Percentiles rank a stretch among this genome's conserved stretches.
Evolutionary conservation across 2,329 filamentous ascomycete species (phyloP).

Genomic region (Aspergillus nomiae): DNA sequence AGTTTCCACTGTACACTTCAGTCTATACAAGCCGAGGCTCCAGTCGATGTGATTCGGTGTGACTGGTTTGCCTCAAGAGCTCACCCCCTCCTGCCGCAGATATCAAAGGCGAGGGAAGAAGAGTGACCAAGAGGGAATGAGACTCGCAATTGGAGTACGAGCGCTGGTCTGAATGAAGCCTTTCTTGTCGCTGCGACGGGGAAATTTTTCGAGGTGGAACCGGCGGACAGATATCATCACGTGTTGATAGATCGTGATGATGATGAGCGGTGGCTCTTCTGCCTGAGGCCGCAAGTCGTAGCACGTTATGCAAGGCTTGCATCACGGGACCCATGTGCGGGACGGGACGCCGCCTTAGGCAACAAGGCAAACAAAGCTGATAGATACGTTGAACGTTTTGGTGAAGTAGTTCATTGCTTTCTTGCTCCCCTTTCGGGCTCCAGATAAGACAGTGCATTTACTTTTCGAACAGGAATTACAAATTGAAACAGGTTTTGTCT

Average conservation of each 20-base stretch:
- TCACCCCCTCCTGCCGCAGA: constrained; percentile 10
- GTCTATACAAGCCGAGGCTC: constrained; percentile 6
- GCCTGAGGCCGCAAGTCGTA: constrained; percentile 23
- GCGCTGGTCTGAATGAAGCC: constrained; percentile 21
- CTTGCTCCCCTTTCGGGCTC: neutral
- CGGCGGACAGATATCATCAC: constrained; percentile 41
- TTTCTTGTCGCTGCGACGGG: constrained; percentile 26
- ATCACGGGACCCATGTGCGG: constrained; percentile 12
- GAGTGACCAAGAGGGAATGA: constrained; percentile 20
- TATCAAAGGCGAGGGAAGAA: neutral
- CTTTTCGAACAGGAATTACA: neutral
- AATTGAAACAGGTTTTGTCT: neutral
- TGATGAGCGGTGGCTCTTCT: neutral
- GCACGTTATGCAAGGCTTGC: neutral
- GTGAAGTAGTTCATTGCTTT: neutral
- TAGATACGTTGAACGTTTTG: neutral
- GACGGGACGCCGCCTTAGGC: constrained; percentile 14
- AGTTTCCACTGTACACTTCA: constrained; percentile 16
- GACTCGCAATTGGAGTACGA: constrained; percentile 24
- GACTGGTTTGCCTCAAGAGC: constrained; percentile 1
- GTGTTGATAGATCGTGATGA: constrained; percentile 35
- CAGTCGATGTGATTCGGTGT: constrained; percentile 1
- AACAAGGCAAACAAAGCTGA: constrained; percentile 9
- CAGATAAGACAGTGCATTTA: neutral
- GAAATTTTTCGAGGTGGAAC: constrained; percentile 46